Evolutionary conservation across 768 basidiomycete genomes (phyloP).

Genomic region (Leccinellum rugosiceps): DNA sequence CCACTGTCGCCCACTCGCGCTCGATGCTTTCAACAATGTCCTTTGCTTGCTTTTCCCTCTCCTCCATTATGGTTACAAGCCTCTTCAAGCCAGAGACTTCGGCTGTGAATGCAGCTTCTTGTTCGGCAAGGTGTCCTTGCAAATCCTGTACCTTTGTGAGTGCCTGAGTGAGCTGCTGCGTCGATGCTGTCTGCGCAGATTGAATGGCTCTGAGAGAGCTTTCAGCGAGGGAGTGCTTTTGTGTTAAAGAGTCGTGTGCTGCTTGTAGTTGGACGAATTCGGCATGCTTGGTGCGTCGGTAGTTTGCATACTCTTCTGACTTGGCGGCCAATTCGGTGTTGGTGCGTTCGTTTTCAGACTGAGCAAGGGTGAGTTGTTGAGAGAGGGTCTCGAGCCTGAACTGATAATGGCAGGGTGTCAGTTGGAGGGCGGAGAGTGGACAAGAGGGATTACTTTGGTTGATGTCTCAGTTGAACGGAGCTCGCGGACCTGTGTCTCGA

Average conservation of each 20-base stretch:
- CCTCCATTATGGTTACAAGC: conserved; percentile 82
- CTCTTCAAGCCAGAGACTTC: conserved; percentile 74
- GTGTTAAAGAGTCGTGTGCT: conserved; percentile 67
- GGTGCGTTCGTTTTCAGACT: conserved; percentile 71
- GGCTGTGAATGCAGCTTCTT: conserved; percentile 76
- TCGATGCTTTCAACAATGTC: conserved; percentile 80
- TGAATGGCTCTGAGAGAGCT: conserved; percentile 72
- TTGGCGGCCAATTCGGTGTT: conserved; percentile 66
- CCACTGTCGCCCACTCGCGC: conserved; percentile 73
- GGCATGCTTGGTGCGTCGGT: conserved; percentile 76
- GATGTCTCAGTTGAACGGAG: conserved; percentile 73
- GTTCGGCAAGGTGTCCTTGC: conserved; percentile 75
- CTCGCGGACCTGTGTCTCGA: conserved; percentile 71
- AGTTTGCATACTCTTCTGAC: conserved; percentile 80
- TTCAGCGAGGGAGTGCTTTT: conserved; percentile 64
- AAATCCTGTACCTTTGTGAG: conserved; percentile 73
- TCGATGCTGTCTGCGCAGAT: conserved; percentile 64
- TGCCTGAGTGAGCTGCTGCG: conserved; percentile 74
- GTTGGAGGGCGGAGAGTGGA: neutral
- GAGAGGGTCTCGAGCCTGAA: conserved; percentile 84
- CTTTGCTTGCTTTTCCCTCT: conserved; percentile 82
- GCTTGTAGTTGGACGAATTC: conserved; percentile 76
- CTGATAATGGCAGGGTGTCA: conserved; percentile 34
- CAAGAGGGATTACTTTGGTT: conserved; percentile 51
- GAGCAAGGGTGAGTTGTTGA: conserved; percentile 77